Conservation (phyloP, 2,329 filamentous ascomycete genomes). For the Sclerotinia minor region DNA sequence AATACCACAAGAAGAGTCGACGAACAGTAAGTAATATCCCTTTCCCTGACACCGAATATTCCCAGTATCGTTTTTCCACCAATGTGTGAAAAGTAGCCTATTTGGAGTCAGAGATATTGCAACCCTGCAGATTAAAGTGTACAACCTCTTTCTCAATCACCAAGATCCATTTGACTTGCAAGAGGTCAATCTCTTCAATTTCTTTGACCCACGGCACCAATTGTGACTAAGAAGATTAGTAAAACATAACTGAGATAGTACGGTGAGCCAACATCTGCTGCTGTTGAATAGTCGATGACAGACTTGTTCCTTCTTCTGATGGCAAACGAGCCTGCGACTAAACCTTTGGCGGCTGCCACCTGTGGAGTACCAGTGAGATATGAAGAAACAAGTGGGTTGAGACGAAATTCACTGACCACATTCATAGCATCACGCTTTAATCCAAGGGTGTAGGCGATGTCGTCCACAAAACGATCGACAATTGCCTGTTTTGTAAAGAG, state of each 20-base stretch:
- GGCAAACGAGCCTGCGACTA: slow-evolving; percentile 60
- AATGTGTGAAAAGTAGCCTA: slow-evolving; percentile 76
- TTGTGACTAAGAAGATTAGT: slow-evolving; percentile 50
- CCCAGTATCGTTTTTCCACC: slow-evolving; percentile 57
- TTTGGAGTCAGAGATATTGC: slow-evolving; percentile 31
- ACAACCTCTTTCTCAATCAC: slow-evolving; percentile 76
- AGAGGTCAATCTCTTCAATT: slow-evolving; percentile 53
- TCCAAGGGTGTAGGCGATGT: slow-evolving; percentile 68
- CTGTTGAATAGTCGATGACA: slow-evolving; percentile 43
- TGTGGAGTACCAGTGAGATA: slow-evolving; percentile 41
- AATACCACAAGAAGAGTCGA: background rate
- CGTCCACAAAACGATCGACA: slow-evolving; percentile 73
- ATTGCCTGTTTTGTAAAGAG: slow-evolving; percentile 68
- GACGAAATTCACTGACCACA: slow-evolving; percentile 54
- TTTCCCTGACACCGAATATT: slow-evolving; percentile 48
- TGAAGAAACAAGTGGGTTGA: background rate
- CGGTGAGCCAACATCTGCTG: slow-evolving; percentile 43
- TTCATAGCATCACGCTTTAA: slow-evolving; percentile 66
- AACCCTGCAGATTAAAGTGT: background rate
- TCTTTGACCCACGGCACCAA: slow-evolving; percentile 57
- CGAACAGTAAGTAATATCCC: slow-evolving; percentile 65
- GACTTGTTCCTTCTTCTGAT: slow-evolving; percentile 51
- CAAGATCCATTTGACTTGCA: slow-evolving; percentile 60
- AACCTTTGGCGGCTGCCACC: slow-evolving; percentile 73
- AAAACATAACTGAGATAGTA: background rate